A percentile compares a stretch with the other conserved stretches of the same genome.
These are phyloP conservation scores for Erysimum cheiranthoides DNA, from an alignment of 345 rosid genomes.

Conservation along the genomic window DNA sequence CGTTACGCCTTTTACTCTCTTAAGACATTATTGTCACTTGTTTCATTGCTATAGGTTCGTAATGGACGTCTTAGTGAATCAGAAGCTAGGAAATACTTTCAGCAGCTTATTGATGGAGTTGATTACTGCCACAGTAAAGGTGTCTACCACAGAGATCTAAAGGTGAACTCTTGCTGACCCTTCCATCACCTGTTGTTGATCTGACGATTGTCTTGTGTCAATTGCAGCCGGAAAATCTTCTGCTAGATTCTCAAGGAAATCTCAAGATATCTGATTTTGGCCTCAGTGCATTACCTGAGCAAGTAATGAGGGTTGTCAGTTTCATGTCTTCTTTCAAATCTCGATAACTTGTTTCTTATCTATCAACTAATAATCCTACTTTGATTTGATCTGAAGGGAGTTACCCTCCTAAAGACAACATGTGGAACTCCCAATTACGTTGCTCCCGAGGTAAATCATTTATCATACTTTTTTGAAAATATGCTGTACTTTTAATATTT, in stretches of 20 bases:
- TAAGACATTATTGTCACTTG: background rate
- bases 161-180: constrained; percentile 53
- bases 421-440: constrained; percentile 98
- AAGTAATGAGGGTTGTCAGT: constrained; percentile 50
- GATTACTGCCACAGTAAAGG: constrained; percentile 94
- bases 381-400: constrained; percentile 58
- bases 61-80: constrained; percentile 88
- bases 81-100: constrained; percentile 86
- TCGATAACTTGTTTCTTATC: background rate
- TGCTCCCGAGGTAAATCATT: constrained; percentile 86
- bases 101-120: constrained; percentile 97
- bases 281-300: constrained; percentile 86
- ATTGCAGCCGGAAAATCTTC: constrained; percentile 90
- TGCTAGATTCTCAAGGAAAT: constrained; percentile 90
- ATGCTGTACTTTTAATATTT: background rate
- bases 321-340: constrained; percentile 3
- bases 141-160: constrained; percentile 93
- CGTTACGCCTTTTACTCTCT: background rate
- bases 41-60: constrained; percentile 64
- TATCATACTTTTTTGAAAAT: background rate
- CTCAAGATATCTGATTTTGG: constrained; percentile 97
- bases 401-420: constrained; percentile 83
- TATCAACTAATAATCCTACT: constrained; percentile 2
- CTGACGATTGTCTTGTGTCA: constrained; percentile 31
- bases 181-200: background rate